Conservation (phyloP, 768 basidiomycete genomes). For the Tremella fuciformis region DNA sequence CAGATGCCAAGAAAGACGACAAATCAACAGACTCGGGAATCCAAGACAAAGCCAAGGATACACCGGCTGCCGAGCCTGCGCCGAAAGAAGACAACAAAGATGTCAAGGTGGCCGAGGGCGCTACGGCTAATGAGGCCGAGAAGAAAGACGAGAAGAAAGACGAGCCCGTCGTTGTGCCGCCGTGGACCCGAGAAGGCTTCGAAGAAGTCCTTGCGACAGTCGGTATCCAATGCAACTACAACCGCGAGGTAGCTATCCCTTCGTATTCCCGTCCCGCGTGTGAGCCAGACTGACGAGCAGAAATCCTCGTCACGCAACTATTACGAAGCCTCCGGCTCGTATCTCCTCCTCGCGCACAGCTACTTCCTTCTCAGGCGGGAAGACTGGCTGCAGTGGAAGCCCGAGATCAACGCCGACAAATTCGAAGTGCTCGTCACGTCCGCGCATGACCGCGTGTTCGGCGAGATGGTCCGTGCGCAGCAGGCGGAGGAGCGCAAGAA, state of each 20-base stretch:
- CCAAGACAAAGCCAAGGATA: background rate
- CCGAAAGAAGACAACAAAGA: conserved; percentile 8
- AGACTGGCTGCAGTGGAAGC: conserved; percentile 29
- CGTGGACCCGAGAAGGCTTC: conserved; percentile 28
- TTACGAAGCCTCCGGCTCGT: conserved; percentile 18
- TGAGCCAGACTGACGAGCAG: conserved; percentile 9
- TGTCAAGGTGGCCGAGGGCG: conserved; percentile 5
- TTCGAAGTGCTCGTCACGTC: conserved; percentile 37
- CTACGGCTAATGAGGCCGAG: conserved; percentile 6
- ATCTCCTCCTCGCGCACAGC: conserved; percentile 28
- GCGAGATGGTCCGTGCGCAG: conserved; percentile 39
- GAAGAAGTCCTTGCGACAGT: conserved; percentile 36
- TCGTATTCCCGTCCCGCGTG: background rate
- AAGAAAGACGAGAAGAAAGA: conserved; percentile 8
- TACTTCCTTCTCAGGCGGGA: conserved; percentile 38
- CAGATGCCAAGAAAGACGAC: conserved; percentile 7
- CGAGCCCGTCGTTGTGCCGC: background rate
- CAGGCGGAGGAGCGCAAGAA: conserved; percentile 25
- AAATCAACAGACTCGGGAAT: conserved; percentile 7
- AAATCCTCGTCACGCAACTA: conserved; percentile 30
- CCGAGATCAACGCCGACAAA: conserved; percentile 26
- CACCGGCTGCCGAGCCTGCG: background rate
- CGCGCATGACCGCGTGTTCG: conserved; percentile 39
- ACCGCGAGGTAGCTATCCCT: conserved; percentile 34
- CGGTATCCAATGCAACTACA: conserved; percentile 40